Base-by-base conservation (phyloP, 371 early-diverging fungal genomes). In the Mortierella sp. region DNA sequence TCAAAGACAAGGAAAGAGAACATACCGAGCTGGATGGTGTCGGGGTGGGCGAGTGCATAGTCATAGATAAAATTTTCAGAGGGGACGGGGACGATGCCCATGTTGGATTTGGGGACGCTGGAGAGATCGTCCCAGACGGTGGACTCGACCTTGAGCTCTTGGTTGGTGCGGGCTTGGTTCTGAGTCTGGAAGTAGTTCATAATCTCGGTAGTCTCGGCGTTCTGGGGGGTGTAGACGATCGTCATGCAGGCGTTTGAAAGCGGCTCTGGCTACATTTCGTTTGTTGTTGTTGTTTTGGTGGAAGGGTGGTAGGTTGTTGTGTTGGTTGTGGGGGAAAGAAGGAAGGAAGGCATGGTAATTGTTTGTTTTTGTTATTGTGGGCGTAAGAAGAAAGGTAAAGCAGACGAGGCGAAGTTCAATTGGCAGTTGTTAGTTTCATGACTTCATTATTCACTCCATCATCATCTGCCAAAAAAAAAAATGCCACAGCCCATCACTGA, bases 31-130 rank as follows among this genome's bases (percentile, higher is more conserved):
- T 81, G 76, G n/a, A 95, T 95, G 11, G 88, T 79, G 79, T 95
- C 95, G n/a, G 93, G 95, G 75, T 93, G 75, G 18, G 79, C 78
- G 10, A 94, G 82, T n/a, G 94, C 78, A 75, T 93, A 95, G 78
- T 91, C 83, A 81, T 95, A 94, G 38, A 95, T 93, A 83, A 93
- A 93, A 49, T 88, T 78, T 6, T 89, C 85, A 44, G 87, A 79
- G 10, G 91, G 80, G 12, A 94, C 92, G 32, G 93, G 91, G 4
- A 93, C 91, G 27, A 93, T 91, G n/a, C 91, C 95, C 72, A 89
- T 63, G 35, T 80, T 83, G 63, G 78, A 60, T 14, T 55, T 70
- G 8, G 94, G 93, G 14, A 78, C 68, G 24, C 56, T 77, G 5
- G 49, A 55, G 65, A 89, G 51, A 51, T 89, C 90, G 73, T 76